These are phyloP conservation scores for Dendrobium chrysotoxum DNA, from an alignment of 106 monocot genomes.

Conservation along the genomic window DNA sequence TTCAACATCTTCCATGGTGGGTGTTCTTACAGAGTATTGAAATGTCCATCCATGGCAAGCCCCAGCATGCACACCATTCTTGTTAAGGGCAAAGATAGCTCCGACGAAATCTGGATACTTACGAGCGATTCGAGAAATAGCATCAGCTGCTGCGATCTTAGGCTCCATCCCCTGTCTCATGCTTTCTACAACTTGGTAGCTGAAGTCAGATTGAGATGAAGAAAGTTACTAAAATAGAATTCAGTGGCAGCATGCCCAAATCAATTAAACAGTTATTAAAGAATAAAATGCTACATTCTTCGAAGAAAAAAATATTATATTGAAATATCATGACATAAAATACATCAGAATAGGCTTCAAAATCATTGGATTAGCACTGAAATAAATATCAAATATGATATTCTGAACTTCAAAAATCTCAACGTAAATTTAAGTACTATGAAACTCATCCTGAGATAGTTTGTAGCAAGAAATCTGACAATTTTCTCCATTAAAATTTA, in stretches of 20 bases:
- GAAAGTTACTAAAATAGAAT: too few species aligned
- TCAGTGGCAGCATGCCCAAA: not conserved
- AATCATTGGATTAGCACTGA: too few species aligned
- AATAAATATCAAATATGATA: too few species aligned
- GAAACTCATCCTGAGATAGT: too few species aligned
- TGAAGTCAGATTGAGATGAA: slow-evolving; percentile 17
- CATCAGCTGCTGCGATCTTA: slow-evolving; percentile 53
- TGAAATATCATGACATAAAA: too few species aligned
- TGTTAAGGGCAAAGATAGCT: slow-evolving; percentile 69
- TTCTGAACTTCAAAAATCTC: too few species aligned
- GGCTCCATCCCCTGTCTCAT: slow-evolving; percentile 88
- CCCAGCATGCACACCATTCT: slow-evolving; percentile 68
- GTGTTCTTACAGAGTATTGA: slow-evolving; percentile 73
- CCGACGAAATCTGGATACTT: slow-evolving; percentile 75
- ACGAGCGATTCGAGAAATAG: slow-evolving; percentile 63
- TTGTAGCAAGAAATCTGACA: too few species aligned
- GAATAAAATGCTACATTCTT: too few species aligned
- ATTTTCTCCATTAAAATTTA: too few species aligned
- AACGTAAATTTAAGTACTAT: too few species aligned
- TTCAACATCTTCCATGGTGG: slow-evolving; percentile 55
- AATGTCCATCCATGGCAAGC: slow-evolving; percentile 95
- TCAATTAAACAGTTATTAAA: not conserved
- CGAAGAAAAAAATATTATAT: too few species aligned
- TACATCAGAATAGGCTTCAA: too few species aligned
- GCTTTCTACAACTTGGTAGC: slow-evolving; percentile 88